Evolutionary conservation across 805 yeast genomes (phyloP), one percentile per base, ranked within the genome.

Genomic region (Tetrapisispora iriomotensis): DNA sequence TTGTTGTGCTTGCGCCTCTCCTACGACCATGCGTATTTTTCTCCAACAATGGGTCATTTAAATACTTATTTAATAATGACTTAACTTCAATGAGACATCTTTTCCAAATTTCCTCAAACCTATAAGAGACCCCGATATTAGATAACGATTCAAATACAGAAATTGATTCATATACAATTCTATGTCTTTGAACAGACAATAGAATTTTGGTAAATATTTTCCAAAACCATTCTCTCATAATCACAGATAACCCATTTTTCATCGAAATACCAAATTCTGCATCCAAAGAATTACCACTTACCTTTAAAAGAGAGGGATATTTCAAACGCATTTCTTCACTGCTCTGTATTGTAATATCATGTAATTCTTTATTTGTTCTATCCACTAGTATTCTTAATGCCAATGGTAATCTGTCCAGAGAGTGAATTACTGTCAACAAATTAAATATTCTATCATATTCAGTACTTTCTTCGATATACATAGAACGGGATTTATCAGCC

Each of bases 211-310:
- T 65, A 50, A 82, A 86, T n/a, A 85, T 67, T 8, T 76, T 68
- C 58, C 82, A 75, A 45, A 82, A 81, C 29, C 86, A 68, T 45
- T 84, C 86, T 46, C 79, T 75, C 24, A 87, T 61, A 1, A 84
- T 69, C 0, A 71, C 57, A 0, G 77, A 71, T 10, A 74, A 58
- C 9, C 69, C 64, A 42, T 77, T 80, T 42, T 70, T 68, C 38
- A 65, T 50, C 8, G 65, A 49, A 2, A 61, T 43, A 6, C 68
- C 70, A 45, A 63, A 56, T 27, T 58, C 61, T 15, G 46, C 36
- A 8, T 46, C 48, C 10, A 36, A 44, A 1, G 46, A 24, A 24
- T 42, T 41, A 23, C 46, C 54, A 7, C 58, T 41, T 21, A 58
- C 46, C 39, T 65, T 63, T 27, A 66, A 44, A 25, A 65, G 43